A percentile compares a stretch with the other conserved stretches of the same genome.
Conservation (phyloP, 169 alveolate genomes). For the Cardiosporidium cionae region DNA sequence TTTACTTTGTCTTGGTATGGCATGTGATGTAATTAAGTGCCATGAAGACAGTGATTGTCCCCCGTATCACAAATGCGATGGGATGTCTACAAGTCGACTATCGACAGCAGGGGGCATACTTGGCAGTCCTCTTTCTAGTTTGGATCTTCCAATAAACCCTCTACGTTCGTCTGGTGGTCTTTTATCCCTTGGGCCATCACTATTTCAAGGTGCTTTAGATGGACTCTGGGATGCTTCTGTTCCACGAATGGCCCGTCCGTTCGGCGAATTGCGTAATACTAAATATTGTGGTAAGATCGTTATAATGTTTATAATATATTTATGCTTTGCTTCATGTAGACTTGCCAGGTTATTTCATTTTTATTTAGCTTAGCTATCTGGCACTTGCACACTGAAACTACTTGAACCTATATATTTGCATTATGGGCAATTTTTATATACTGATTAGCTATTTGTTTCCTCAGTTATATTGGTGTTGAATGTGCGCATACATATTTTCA, state of each 20-base stretch:
- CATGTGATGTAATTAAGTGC: constrained; percentile 16
- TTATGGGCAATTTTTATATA: no score
- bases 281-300: constrained; percentile 13
- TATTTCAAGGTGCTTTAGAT: not conserved
- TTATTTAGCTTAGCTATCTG: no score
- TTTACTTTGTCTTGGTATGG: constrained; percentile 11
- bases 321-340: no score
- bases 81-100: not conserved
- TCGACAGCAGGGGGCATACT: not conserved
- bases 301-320: not conserved
- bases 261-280: not conserved
- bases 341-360: no score
- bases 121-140: not conserved
- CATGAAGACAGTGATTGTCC: constrained; percentile 7
- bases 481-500: no score
- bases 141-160: not conserved
- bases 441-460: no score
- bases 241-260: constrained; percentile 1
- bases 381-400: no score
- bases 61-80: constrained; percentile 11
- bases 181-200: constrained; percentile 1
- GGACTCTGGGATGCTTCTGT: constrained; percentile 15
- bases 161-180: constrained; percentile 11
- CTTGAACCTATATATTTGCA: no score
- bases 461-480: no score